Conservation (phyloP, 129 eudicot genomes). For the Flaveria sonorensis region DNA sequence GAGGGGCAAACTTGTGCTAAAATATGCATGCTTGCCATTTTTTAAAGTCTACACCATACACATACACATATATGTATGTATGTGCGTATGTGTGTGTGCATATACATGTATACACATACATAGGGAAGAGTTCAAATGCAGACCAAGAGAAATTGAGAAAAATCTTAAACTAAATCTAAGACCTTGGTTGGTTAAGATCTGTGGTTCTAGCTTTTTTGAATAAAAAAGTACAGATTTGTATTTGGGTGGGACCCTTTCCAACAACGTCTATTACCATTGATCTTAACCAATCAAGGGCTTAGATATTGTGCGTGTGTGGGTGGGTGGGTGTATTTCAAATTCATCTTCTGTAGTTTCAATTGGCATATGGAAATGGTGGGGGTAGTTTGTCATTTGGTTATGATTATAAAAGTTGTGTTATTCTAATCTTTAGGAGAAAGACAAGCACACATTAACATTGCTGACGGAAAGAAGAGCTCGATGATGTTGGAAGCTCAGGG, state of each 20-base stretch:
- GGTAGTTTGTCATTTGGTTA: conserved; percentile 12
- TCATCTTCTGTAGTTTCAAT: not conserved
- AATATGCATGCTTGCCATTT: conserved; percentile 10
- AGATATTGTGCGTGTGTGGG: no score
- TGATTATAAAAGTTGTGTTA: not conserved
- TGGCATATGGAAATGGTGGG: not conserved
- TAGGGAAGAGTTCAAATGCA: no score
- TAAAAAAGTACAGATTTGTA: no score
- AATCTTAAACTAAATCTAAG: no score
- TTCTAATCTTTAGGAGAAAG: conserved; percentile 63
- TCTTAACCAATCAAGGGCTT: no score
- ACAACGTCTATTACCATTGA: no score
- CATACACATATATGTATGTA: not conserved
- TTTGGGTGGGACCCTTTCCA: no score
- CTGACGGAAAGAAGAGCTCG: conserved; percentile 77
- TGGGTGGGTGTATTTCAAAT: no score
- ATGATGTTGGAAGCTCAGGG: conserved; percentile 89
- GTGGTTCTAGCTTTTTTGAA: no score
- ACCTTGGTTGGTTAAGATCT: no score
- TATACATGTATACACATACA: no score
- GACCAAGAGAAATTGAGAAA: no score
- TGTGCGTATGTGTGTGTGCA: not conserved
- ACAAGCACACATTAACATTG: conserved; percentile 78
- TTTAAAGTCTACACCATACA: not conserved
- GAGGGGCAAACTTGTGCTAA: not conserved